Evolutionary conservation across 345 rosid genomes (phyloP), one percentile per base, ranked within the genome.

Genomic region (Capsella bursapastoris): DNA sequence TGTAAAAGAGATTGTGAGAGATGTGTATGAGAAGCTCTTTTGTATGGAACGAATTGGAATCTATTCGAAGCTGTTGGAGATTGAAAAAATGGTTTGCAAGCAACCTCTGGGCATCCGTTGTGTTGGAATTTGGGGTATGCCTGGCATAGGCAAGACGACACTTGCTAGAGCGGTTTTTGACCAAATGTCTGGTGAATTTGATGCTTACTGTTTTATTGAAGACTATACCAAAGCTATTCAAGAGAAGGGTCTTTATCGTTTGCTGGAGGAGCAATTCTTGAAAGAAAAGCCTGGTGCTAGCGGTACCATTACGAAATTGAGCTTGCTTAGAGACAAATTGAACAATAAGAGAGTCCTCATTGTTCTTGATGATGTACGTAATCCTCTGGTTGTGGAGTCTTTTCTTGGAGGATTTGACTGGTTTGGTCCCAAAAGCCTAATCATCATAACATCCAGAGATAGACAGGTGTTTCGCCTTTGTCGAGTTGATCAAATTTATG

Each of bases 71-170:
- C 58, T 68, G 11, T 0, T 68, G 29, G 52, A 68, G 22, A 68
- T 68, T 3, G 29, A 68, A 29, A 56, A 28, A 1, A 51, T 68
- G 40, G 10, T 68, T 27, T 1, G 1, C 63, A 56, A 56, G 43
- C 62, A 68, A 68, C 52, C 31, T 0, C 3, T 1, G 0, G 63
- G 18, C 12, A 41, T 68, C 16, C 50, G 52, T 2, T 0, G 60
- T 37, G 47, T 66, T 29, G 71, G 71, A 0, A 66, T 66, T 12
- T 66, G 71, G 59, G 71, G 71, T 22, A 66, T 52, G 71, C 59
- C 58, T 52, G 71, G 71, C 13, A 66, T 66, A 51, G 71, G 71
- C 48, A 68, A 68, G 53, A 68, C 72, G 0, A 55, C 63, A 16
- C 51, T 68, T 68, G 72, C 63, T 15, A 25, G 13, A 68, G 72